Evolutionary conservation across 1,284 basidiomycete genomes (phyloP).

Genomic region (Bondarzewia mesenterica): DNA sequence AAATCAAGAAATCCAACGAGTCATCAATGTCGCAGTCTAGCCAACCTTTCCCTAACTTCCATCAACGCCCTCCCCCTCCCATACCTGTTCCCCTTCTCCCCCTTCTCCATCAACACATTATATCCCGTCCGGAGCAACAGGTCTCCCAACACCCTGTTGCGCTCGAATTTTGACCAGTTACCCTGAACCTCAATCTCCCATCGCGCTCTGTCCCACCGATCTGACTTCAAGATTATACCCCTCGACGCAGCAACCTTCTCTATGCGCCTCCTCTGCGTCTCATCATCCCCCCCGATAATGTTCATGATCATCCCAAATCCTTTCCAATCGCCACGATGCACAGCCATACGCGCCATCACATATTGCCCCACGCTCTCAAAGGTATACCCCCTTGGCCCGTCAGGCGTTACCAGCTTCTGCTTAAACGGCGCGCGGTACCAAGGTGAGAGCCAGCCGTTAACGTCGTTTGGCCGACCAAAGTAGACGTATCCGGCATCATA

Average conservation of each 20-base stretch:
- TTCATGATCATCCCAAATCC: neutral
- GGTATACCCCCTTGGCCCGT: slow-evolving; percentile 20
- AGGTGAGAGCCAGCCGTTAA: neutral
- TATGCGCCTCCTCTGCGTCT: neutral
- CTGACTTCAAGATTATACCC: neutral
- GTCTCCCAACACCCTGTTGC: neutral
- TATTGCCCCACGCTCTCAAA: slow-evolving; percentile 52
- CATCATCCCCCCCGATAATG: neutral
- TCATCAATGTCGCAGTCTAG: neutral
- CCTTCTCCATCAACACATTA: neutral
- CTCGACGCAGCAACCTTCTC: neutral
- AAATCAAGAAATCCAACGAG: too few species aligned
- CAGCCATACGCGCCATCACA: slow-evolving; percentile 59
- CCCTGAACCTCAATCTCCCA: neutral
- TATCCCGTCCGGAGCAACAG: neutral
- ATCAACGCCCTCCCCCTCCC: neutral
- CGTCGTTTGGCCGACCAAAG: neutral
- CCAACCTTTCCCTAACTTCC: neutral
- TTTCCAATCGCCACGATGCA: slow-evolving; percentile 37
- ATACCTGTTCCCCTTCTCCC: neutral
- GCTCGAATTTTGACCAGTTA: neutral
- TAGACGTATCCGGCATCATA: neutral
- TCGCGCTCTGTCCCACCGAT: too few species aligned
- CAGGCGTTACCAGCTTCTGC: slow-evolving; percentile 28
- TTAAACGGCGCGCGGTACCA: neutral